Conservation (phyloP, 2,329 filamentous ascomycete genomes). For the Fusarium circinatum region DNA sequence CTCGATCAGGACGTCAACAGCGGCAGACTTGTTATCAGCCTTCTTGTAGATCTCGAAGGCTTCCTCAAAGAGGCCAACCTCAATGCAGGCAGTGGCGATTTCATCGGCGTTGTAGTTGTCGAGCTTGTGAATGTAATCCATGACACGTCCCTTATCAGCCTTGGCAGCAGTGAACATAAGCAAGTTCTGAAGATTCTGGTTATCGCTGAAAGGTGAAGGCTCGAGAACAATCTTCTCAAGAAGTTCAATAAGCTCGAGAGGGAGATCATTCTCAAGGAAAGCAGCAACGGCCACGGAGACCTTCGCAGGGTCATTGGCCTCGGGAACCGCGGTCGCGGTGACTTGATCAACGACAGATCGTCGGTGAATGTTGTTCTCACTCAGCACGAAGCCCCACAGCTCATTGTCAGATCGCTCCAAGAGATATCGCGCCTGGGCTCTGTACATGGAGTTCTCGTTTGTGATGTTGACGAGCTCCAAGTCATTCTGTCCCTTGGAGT, state of each 20-base stretch:
- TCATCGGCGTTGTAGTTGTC: conserved; percentile 91
- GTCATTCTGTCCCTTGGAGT: conserved; percentile 96
- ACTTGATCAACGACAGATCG: conserved; percentile 96
- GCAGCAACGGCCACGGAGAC: conserved; percentile 94
- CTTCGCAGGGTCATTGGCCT: conserved; percentile 91
- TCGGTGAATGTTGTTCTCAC: conserved; percentile 94
- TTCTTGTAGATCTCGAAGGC: conserved; percentile 99
- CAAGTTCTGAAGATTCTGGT: conserved; percentile 94
- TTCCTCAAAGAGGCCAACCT: conserved; percentile 94
- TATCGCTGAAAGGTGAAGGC: conserved; percentile 98
- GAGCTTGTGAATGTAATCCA: conserved; percentile 95
- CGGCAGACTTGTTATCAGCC: conserved; percentile 86
- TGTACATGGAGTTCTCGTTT: conserved; percentile 99
- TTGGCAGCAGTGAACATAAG: conserved; percentile 97
- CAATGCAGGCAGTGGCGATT: conserved; percentile 91
- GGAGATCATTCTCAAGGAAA: conserved; percentile 90
- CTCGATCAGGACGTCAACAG: conserved; percentile 92
- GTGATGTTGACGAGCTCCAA: conserved; percentile 97
- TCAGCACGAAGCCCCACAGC: conserved; percentile 94
- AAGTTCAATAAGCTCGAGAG: conserved; percentile 93
- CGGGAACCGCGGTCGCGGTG: conserved; percentile 92
- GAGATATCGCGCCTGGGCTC: conserved; percentile 94
- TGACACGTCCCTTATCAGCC: conserved; percentile 92
- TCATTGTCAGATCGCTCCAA: conserved; percentile 89
- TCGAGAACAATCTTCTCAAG: conserved; percentile 99